A percentile compares a stretch with the other conserved stretches of the same genome.
Conservation (phyloP, 2,329 filamentous ascomycete species). For the Hypoxylon sp. region DNA sequence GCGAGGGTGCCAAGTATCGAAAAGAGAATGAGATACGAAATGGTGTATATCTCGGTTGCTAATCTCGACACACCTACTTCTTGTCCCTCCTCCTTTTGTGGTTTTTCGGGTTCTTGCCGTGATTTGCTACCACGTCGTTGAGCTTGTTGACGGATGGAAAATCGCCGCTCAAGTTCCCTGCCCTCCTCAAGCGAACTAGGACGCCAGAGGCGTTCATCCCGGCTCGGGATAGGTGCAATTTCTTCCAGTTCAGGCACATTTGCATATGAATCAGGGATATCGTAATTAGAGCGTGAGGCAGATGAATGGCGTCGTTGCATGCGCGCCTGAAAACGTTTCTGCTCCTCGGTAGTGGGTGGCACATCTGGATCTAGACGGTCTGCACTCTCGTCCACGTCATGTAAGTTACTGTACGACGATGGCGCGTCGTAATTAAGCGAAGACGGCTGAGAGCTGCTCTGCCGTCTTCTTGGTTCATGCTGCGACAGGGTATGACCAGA, state of each 20-base stretch:
- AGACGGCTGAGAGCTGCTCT: conserved; percentile 25
- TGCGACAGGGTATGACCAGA: conserved; percentile 18
- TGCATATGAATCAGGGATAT: conserved; percentile 58
- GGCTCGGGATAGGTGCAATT: conserved; percentile 62
- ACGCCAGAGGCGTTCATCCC: conserved; percentile 56
- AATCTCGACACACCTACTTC: conserved; percentile 60
- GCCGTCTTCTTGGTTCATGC: conserved; percentile 4
- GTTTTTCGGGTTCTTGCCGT: conserved; percentile 29
- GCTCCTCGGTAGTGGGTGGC: conserved; percentile 18
- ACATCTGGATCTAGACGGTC: conserved; percentile 35
- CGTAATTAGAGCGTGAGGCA: conserved; percentile 51
- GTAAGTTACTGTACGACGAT: conserved; percentile 44
- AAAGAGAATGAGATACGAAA: conserved; percentile 89
- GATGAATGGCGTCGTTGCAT: conserved; percentile 39
- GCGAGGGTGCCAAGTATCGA: conserved; percentile 87
- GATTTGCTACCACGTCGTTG: conserved; percentile 26
- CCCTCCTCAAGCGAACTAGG: conserved; percentile 60
- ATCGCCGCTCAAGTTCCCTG: conserved; percentile 51
- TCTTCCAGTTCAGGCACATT: conserved; percentile 62
- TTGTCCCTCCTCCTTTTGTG: conserved; percentile 25
- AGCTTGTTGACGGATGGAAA: conserved; percentile 37
- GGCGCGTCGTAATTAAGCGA: conserved; percentile 50
- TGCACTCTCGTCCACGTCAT: conserved; percentile 43
- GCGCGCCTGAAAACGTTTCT: conserved; percentile 31
- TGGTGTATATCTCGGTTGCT: conserved; percentile 75